These are phyloP conservation scores for Diaporthe sp. DNA, from an alignment of 2,329 filamentous ascomycete species.

Conservation along the genomic window DNA sequence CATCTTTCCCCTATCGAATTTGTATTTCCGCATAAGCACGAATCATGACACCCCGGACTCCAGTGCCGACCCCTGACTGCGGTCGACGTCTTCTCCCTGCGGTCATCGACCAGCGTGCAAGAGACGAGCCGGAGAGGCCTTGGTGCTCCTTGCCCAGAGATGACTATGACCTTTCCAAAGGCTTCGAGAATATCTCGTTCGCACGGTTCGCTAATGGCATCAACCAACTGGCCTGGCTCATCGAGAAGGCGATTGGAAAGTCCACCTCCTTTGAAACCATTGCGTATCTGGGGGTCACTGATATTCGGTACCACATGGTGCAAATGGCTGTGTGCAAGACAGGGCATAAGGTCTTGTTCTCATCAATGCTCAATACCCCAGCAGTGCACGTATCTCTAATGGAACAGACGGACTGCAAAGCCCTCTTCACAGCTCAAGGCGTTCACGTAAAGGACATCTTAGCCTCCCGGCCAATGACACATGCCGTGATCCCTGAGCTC, in stretches of 20 bases:
- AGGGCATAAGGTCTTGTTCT: constrained; percentile 44
- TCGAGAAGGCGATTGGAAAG: constrained; percentile 40
- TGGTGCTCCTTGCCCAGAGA: constrained; percentile 45
- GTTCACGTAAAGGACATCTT: constrained; percentile 43
- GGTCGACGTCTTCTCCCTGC: constrained; percentile 42
- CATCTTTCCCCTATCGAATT: constrained; percentile 6
- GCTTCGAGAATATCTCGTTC: constrained; percentile 45
- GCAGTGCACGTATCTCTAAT: constrained; percentile 42
- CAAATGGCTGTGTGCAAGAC: constrained; percentile 46
- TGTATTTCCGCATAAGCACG: constrained; percentile 16
- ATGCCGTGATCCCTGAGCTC: constrained; percentile 40
- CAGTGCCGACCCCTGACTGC: constrained; percentile 22
- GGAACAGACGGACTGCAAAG: constrained; percentile 43
- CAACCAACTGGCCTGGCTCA: constrained; percentile 44
- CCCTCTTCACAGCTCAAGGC: constrained; percentile 41
- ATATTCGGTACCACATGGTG: constrained; percentile 45
- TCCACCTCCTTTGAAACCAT: constrained; percentile 43
- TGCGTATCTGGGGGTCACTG: constrained; percentile 42
- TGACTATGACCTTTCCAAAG: constrained; percentile 44
- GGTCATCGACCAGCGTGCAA: constrained; percentile 42
- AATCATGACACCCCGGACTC: constrained; percentile 19
- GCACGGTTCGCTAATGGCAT: constrained; percentile 42
- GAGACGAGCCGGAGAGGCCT: constrained; percentile 39
- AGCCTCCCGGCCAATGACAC: constrained; percentile 40
- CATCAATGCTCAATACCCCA: constrained; percentile 44